Conservation (phyloP, 129 eudicot genomes). For the Mikania micrantha region DNA sequence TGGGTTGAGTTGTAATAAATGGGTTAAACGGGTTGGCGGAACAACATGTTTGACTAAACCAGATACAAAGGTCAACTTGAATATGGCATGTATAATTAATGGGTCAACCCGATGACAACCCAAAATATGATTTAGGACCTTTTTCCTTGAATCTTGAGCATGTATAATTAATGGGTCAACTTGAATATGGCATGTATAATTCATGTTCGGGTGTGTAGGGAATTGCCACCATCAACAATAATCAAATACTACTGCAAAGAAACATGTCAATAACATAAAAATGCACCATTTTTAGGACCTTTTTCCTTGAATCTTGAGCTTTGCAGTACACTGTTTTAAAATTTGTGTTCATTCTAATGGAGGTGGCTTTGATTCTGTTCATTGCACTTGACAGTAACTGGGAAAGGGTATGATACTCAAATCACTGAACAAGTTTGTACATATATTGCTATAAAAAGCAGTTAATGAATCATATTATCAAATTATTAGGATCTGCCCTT, state of each 20-base stretch:
- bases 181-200: too few species aligned
- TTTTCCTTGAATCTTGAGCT: slow-evolving; percentile 33
- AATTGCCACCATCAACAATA: background rate
- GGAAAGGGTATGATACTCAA: slow-evolving; percentile 46
- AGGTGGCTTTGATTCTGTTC: slow-evolving; percentile 55
- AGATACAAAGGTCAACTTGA: too few species aligned
- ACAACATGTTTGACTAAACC: too few species aligned
- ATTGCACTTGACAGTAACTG: slow-evolving; percentile 68
- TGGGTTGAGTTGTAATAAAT: too few species aligned
- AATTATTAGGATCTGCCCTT: slow-evolving; percentile 55
- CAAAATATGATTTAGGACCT: too few species aligned
- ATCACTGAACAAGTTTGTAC: background rate
- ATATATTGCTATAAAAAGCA: background rate
- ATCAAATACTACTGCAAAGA: background rate
- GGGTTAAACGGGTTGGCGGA: too few species aligned
- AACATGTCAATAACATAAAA: background rate
- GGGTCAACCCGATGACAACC: too few species aligned
- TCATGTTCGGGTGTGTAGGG: too few species aligned
- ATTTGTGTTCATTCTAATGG: slow-evolving; percentile 48
- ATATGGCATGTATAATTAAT: too few species aligned
- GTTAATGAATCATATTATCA: background rate
- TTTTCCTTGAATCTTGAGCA: too few species aligned
- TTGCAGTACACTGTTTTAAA: slow-evolving; percentile 50
- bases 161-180: too few species aligned
- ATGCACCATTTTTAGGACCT: background rate